Percentiles rank a stretch among this genome's conserved stretches.
Evolutionary conservation across 805 yeast species (phyloP).

Genomic region (Metschnikowia proteae): DNA sequence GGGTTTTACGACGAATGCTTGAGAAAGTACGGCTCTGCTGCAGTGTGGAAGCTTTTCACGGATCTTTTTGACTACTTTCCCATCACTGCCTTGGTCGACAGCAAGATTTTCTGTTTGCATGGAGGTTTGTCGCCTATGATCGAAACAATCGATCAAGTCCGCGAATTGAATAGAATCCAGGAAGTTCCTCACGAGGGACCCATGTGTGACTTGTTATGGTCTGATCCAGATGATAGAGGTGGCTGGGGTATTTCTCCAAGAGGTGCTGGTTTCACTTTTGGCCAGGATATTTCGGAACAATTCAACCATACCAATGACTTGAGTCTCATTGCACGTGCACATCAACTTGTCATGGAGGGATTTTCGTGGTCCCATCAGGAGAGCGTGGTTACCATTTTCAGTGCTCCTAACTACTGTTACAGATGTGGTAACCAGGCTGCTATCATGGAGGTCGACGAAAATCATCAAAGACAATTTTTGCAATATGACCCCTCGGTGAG

Average conservation of each 20-base stretch:
- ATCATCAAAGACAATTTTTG: slow-evolving; percentile 83
- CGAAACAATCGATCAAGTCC: slow-evolving; percentile 87
- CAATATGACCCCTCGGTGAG: slow-evolving; percentile 96
- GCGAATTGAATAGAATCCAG: slow-evolving; percentile 86
- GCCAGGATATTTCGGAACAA: slow-evolving; percentile 90
- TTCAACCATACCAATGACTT: slow-evolving; percentile 88
- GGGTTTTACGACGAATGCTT: slow-evolving; percentile 95
- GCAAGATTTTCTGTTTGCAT: slow-evolving; percentile 85
- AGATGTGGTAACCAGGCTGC: slow-evolving; percentile 99
- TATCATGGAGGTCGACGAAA: slow-evolving; percentile 95
- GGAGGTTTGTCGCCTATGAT: slow-evolving; percentile 96
- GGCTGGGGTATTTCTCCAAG: slow-evolving; percentile 98
- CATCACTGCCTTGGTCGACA: slow-evolving; percentile 87
- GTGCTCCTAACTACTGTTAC: slow-evolving; percentile 95
- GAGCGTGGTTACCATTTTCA: slow-evolving; percentile 87
- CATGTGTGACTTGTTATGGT: slow-evolving; percentile 95
- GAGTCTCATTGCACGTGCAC: slow-evolving; percentile 87
- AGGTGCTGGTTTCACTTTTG: slow-evolving; percentile 98
- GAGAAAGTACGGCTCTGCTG: slow-evolving; percentile 87
- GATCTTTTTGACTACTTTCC: slow-evolving; percentile 92
- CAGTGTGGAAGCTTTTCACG: slow-evolving; percentile 89
- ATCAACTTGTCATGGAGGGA: slow-evolving; percentile 97
- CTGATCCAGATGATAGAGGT: slow-evolving; percentile 96
- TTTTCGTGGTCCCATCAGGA: slow-evolving; percentile 94
- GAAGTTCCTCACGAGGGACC: slow-evolving; percentile 98